Conservation (phyloP, 179 eudicot species). For the Pouteria campechiana region DNA sequence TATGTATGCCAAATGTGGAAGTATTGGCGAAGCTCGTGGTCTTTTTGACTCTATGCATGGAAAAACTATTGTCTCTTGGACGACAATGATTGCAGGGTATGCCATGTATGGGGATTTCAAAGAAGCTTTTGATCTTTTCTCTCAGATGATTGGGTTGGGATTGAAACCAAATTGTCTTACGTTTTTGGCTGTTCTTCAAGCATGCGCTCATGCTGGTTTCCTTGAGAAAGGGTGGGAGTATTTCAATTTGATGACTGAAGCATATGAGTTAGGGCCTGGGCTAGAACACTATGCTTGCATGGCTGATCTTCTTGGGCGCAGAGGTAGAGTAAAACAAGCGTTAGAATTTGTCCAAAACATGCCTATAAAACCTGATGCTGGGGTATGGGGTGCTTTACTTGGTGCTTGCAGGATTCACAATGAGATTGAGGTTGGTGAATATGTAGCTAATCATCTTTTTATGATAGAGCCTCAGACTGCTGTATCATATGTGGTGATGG, state of each 20-base stretch:
- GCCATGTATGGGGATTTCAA: conserved; percentile 43
- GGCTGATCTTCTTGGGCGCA: conserved; percentile 59
- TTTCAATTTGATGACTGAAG: conserved; percentile 40
- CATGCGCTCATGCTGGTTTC: conserved; percentile 61
- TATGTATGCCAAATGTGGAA: conserved; percentile 62
- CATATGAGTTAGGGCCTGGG: conserved; percentile 27
- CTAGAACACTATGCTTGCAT: conserved; percentile 57
- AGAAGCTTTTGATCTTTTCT: conserved; percentile 36
- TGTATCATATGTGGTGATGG: conserved; percentile 37
- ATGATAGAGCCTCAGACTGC: conserved; percentile 18
- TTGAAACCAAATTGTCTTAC: conserved; percentile 49
- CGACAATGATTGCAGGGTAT: conserved; percentile 45
- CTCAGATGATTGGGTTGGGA: conserved; percentile 23
- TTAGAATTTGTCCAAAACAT: conserved; percentile 24
- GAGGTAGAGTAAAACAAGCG: conserved; percentile 44
- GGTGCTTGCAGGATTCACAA: conserved; percentile 23
- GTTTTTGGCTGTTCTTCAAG: conserved; percentile 52
- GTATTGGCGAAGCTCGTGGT: conserved; percentile 25
- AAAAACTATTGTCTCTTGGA: conserved; percentile 50
- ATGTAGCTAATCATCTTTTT: conserved; percentile 17
- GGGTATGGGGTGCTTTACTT: conserved; percentile 27
- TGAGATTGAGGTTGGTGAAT: conserved; percentile 15
- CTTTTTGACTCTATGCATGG: conserved; percentile 33
- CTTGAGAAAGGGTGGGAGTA: conserved; percentile 44
- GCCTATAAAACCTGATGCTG: conserved; percentile 25